These are phyloP conservation scores for Vicia villosa DNA, from an alignment of 306 rosid genomes.

Conservation along the genomic window DNA sequence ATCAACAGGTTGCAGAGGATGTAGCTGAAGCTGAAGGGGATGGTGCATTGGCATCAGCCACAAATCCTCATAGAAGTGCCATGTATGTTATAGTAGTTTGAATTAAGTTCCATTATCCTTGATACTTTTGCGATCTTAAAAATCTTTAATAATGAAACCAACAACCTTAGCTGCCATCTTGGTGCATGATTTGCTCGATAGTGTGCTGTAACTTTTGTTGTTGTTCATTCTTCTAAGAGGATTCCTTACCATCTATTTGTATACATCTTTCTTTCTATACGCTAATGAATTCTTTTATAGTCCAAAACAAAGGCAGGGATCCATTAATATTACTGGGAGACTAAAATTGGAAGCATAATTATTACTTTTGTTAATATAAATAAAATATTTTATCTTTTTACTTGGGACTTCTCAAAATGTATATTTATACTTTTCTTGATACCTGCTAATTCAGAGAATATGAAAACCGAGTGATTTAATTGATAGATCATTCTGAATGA, in stretches of 20 bases:
- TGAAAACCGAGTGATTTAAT: neutral
- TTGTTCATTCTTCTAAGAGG: neutral
- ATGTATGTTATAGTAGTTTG: constrained; percentile 48
- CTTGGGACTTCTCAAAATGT: neutral
- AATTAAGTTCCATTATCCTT: constrained; percentile 36
- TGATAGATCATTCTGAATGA: neutral
- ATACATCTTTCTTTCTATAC: neutral
- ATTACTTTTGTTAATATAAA: constrained; percentile 1
- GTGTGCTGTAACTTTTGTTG: neutral
- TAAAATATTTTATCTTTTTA: constrained; percentile 7
- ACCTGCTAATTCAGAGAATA: neutral
- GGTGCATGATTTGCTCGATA: constrained; percentile 1
- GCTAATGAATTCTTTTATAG: too few species aligned
- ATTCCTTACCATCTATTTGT: constrained; percentile 1
- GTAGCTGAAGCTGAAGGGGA: constrained; percentile 98
- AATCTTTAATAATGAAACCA: constrained; percentile 26
- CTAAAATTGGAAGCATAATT: neutral
- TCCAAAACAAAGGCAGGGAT: too few species aligned
- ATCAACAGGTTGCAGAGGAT: constrained; percentile 97
- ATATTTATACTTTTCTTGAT: neutral
- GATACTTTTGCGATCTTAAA: constrained; percentile 27
- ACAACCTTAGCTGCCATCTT: constrained; percentile 20
- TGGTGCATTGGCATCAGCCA: constrained; percentile 68
- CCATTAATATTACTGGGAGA: too few species aligned
- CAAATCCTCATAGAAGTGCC: constrained; percentile 71